phyloP scores from a whole-genome alignment of 495 filamentous ascomycete species.

The Neurospora pannonica region DNA sequence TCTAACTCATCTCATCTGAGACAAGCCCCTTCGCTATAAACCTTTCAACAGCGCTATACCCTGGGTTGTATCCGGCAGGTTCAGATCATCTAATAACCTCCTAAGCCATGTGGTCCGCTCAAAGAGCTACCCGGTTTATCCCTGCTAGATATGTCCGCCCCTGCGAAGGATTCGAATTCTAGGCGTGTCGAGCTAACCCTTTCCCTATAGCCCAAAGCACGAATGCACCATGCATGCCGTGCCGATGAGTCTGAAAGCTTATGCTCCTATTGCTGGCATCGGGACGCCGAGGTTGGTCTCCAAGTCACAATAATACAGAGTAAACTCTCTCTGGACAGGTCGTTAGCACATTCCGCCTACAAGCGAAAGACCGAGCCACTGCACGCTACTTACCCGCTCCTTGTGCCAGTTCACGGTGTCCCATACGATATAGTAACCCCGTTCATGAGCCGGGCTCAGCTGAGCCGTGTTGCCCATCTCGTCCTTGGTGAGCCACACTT shows the following conservation, averaged over 20 bases:
- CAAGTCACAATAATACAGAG: conserved; percentile 69
- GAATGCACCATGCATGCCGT: not conserved
- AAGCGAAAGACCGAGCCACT: not conserved
- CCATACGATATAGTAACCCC: conserved; percentile 84
- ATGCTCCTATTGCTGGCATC: conserved; percentile 2
- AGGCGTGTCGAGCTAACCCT: not conserved
- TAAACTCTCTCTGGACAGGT: conserved; percentile 56
- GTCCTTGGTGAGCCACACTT: conserved; percentile 87
- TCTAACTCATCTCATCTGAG: not conserved
- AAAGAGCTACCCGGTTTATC: not conserved
- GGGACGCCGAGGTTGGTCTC: conserved; percentile 34
- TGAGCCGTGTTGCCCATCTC: conserved; percentile 59
- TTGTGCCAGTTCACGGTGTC: conserved; percentile 77
- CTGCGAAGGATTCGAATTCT: not conserved
- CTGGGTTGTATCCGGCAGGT: not conserved
- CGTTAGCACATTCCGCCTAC: not conserved
- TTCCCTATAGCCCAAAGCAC: not conserved
- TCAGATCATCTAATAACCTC: not conserved
- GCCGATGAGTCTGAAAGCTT: not conserved
- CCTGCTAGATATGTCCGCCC: not conserved
- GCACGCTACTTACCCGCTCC: conserved; percentile 53
- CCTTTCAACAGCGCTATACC: not conserved
- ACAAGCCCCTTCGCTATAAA: not conserved
- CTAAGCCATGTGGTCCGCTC: not conserved
- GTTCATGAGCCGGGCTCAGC: conserved; percentile 60